Conservation (phyloP, 805 yeast species). For the Limtongia smithiae region DNA sequence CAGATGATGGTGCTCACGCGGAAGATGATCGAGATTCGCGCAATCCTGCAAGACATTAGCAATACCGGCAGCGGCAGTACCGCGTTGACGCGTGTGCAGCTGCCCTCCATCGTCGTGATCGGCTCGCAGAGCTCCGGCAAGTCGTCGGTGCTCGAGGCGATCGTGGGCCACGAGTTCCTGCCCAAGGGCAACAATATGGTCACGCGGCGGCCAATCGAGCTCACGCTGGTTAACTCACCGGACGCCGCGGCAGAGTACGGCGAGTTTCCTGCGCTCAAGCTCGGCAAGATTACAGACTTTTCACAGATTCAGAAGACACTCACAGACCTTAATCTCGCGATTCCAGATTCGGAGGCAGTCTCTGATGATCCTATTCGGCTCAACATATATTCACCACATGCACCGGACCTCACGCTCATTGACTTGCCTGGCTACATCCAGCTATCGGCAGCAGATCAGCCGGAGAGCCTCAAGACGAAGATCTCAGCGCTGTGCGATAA, state of each 20-base stretch:
- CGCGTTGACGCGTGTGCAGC: conserved; percentile 45
- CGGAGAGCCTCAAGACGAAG: conserved; percentile 70
- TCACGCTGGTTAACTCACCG: conserved; percentile 88
- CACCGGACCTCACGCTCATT: conserved; percentile 88
- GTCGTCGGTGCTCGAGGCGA: conserved; percentile 90
- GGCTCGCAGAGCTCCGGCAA: conserved; percentile 98
- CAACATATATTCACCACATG: conserved; percentile 81
- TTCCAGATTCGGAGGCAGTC: conserved; percentile 78
- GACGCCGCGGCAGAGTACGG: conserved; percentile 76
- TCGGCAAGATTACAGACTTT: conserved; percentile 81
- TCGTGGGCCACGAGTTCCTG: conserved; percentile 95
- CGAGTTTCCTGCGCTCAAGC: conserved; percentile 85
- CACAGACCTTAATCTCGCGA: conserved; percentile 86
- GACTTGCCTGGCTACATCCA: conserved; percentile 98
- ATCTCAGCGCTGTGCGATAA: conserved; percentile 77
- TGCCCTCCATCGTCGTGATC: conserved; percentile 93
- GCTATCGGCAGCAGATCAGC: conserved; percentile 95
- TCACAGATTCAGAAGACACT: conserved; percentile 82
- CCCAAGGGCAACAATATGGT: conserved; percentile 99
- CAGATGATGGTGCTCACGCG: conserved; percentile 86
- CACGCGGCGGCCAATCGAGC: conserved; percentile 93
- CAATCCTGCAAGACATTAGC: conserved; percentile 70
- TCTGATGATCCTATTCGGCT: conserved; percentile 92
- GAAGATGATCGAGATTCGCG: conserved; percentile 94
- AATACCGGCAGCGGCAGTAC: conserved; percentile 53